phyloP scores from a whole-genome alignment of 2,329 filamentous ascomycete genomes.

The Fusarium burgessii region DNA sequence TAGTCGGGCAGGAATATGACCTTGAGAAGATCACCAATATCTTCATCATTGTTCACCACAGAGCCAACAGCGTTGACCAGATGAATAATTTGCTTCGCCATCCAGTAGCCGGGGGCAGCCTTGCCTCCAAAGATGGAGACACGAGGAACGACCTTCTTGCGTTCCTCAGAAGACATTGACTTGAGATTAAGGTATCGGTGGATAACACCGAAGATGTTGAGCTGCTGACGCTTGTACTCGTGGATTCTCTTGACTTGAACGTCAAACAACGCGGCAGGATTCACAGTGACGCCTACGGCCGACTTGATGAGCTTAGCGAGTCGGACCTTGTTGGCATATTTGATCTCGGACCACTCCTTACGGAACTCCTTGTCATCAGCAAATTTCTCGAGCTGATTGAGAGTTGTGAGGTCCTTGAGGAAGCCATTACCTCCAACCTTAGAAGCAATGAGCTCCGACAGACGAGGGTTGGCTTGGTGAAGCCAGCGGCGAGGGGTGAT shows the following conservation, averaged over 20 bases:
- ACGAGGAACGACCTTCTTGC: constrained; percentile 86
- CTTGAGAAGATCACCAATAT: constrained; percentile 94
- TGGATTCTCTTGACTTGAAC: constrained; percentile 99
- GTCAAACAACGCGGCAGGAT: constrained; percentile 90
- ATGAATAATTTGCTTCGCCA: constrained; percentile 99
- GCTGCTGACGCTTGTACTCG: constrained; percentile 98
- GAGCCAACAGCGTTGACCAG: constrained; percentile 91
- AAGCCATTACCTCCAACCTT: constrained; percentile 87
- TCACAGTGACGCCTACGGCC: constrained; percentile 82
- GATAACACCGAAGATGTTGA: constrained; percentile 99
- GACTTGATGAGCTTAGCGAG: constrained; percentile 92
- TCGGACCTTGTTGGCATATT: constrained; percentile 93
- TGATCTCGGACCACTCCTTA: constrained; percentile 96
- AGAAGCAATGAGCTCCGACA: constrained; percentile 91
- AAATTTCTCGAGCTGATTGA: constrained; percentile 87
- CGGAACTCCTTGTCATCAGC: constrained; percentile 90
- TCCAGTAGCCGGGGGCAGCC: constrained; percentile 98
- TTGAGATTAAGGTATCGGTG: constrained; percentile 94
- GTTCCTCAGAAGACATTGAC: constrained; percentile 82
- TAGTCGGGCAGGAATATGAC: constrained; percentile 98
- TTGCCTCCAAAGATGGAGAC: constrained; percentile 98
- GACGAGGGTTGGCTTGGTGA: constrained; percentile 93
- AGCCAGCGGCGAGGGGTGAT: constrained; percentile 97
- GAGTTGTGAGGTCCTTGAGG: constrained; percentile 87
- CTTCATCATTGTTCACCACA: constrained; percentile 91